Evolutionary conservation across 805 yeast genomes (phyloP).

Genomic region (Wickerhamiella vanderwaltii): DNA sequence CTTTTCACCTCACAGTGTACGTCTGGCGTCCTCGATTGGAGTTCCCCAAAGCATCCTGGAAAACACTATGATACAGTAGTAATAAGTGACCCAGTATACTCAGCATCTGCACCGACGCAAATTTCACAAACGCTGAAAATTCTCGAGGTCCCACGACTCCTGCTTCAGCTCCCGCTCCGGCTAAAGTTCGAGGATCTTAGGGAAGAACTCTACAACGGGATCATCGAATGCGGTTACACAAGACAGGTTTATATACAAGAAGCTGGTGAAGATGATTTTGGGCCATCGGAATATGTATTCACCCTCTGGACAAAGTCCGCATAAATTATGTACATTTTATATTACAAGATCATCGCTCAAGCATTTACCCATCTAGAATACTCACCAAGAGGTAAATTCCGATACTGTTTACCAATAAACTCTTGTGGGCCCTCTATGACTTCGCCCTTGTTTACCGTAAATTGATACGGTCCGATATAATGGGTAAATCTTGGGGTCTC

Average conservation of each 20-base stretch:
- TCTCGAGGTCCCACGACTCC: constrained; percentile 36
- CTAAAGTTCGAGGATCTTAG: constrained; percentile 55
- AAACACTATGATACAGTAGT: constrained; percentile 51
- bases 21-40: constrained; percentile 67
- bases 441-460: constrained; percentile 42
- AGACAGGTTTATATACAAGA: constrained; percentile 35
- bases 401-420: constrained; percentile 9
- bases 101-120: constrained; percentile 67
- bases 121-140: constrained; percentile 45
- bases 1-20: constrained; percentile 18
- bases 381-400: constrained; percentile 2
- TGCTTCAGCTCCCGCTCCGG: constrained; percentile 70
- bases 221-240: constrained; percentile 29
- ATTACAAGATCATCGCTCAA: no score
- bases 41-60: constrained; percentile 31
- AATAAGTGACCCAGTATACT: constrained; percentile 81
- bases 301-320: constrained; percentile 23
- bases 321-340: no score
- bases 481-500: constrained; percentile 65
- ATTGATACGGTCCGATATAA: constrained; percentile 29
- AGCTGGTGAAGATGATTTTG: constrained; percentile 77
- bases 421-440: constrained; percentile 13
- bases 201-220: constrained; percentile 42
- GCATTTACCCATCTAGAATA: background rate
- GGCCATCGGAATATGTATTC: constrained; percentile 42